Percentiles rank a stretch among this genome's conserved stretches.
These are phyloP conservation scores for Phycomyces nitens DNA, from an alignment of 192 early-diverging fungal species.

Conservation along the genomic window DNA sequence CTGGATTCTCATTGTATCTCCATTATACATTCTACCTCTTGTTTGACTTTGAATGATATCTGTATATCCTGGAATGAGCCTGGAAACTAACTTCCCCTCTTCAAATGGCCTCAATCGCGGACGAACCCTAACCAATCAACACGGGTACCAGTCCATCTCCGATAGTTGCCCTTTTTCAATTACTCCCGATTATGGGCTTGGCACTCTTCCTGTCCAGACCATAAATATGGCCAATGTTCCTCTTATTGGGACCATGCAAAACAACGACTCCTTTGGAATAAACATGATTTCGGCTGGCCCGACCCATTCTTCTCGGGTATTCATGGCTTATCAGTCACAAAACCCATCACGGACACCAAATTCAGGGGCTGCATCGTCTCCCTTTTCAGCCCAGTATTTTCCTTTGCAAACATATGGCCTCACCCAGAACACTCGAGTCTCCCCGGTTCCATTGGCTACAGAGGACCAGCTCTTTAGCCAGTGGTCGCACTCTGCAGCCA, in stretches of 20 bases:
- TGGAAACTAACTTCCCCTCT: constrained; percentile 12
- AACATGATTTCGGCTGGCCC: background rate
- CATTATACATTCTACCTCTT: background rate
- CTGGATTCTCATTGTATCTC: no score
- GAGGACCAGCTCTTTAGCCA: background rate
- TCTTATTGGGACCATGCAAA: background rate
- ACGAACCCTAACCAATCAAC: background rate
- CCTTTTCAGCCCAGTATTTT: background rate
- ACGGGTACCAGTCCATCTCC: background rate
- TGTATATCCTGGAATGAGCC: constrained; percentile 21
- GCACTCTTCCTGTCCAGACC: background rate
- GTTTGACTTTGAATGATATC: constrained; percentile 18
- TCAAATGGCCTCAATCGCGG: background rate
- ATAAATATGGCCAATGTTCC: background rate
- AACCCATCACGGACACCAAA: background rate
- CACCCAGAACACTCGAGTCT: background rate
- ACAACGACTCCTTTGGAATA: background rate
- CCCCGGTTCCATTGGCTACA: background rate
- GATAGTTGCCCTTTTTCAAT: background rate
- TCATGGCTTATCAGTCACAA: background rate
- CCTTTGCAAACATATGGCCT: background rate
- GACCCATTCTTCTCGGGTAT: background rate
- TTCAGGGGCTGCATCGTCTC: background rate
- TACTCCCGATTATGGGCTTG: background rate
- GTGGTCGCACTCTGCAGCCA: background rate